Percentiles rank a stretch among this genome's conserved stretches.
Evolutionary conservation across 2,329 filamentous ascomycete genomes (phyloP).

Genomic region (Colletotrichum camelliae): DNA sequence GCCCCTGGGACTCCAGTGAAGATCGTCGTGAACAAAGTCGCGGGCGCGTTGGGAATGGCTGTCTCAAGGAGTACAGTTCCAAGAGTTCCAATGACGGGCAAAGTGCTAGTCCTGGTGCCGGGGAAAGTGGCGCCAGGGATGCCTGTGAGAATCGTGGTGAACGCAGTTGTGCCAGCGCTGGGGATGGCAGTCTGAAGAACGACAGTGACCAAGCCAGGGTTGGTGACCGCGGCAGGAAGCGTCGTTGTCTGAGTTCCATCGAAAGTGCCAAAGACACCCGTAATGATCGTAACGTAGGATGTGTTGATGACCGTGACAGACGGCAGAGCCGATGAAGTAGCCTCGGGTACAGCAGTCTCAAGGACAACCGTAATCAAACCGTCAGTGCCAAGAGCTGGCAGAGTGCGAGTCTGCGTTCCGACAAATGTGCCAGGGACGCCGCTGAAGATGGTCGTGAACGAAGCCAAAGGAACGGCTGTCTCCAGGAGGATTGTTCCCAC

Average conservation of each 20-base stretch:
- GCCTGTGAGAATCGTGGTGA: background rate
- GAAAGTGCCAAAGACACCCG: background rate
- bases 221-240: background rate
- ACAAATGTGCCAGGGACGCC: background rate
- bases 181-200: slow-evolving; percentile 3
- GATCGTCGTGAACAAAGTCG: background rate
- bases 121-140: background rate
- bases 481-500: background rate
- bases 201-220: slow-evolving; percentile 1
- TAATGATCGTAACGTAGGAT: slow-evolving; percentile 1
- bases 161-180: background rate
- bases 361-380: background rate
- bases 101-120: background rate
- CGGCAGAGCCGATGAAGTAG: background rate
- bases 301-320: background rate
- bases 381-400: background rate
- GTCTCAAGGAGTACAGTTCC: slow-evolving; percentile 1
- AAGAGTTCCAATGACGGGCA: background rate
- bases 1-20: background rate
- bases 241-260: slow-evolving; percentile 6
- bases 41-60: background rate
- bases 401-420: background rate
- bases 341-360: background rate
- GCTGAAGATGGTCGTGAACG: background rate
- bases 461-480: background rate